Evolutionary conservation across 495 filamentous ascomycete genomes (phyloP).

Genomic region (Aspergillus homomorphus): DNA sequence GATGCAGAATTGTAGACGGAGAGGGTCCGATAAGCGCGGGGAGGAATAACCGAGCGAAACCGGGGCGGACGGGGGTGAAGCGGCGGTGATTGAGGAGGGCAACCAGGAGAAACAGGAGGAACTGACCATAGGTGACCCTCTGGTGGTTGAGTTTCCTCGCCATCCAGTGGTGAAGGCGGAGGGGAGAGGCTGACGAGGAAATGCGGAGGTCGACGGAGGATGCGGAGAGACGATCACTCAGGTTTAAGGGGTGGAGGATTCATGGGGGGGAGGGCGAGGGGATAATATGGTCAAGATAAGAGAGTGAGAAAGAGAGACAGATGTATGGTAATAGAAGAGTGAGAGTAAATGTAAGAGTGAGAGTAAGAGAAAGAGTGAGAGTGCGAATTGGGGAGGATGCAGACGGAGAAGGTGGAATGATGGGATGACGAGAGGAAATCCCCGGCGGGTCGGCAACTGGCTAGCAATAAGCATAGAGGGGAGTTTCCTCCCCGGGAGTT

Average conservation of each 20-base stretch:
- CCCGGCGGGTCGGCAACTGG: neutral
- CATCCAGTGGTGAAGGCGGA: constrained; percentile 36
- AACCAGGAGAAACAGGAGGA: too few species aligned
- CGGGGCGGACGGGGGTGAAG: neutral
- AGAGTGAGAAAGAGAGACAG: neutral
- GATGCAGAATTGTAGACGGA: neutral
- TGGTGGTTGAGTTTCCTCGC: constrained; percentile 48
- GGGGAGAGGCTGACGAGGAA: constrained; percentile 15
- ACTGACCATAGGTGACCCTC: constrained; percentile 50
- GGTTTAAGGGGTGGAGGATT: constrained; percentile 7
- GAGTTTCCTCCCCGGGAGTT: too few species aligned
- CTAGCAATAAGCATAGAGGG: too few species aligned
- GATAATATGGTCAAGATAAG: neutral
- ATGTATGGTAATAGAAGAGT: neutral
- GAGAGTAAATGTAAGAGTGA: constrained; percentile 6
- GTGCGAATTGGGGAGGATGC: constrained; percentile 18
- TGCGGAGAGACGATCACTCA: constrained; percentile 40
- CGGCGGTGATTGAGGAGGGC: neutral
- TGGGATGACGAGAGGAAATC: constrained; percentile 5
- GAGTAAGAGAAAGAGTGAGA: constrained; percentile 22
- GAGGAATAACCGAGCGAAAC: constrained; percentile 53
- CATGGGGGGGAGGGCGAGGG: neutral
- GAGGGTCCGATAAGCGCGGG: neutral
- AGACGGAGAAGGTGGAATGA: constrained; percentile 13
- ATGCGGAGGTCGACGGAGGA: constrained; percentile 17